Percentiles rank a stretch among this genome's conserved stretches.
Conservation (phyloP, 805 yeast genomes). For the Pichia exigua region DNA sequence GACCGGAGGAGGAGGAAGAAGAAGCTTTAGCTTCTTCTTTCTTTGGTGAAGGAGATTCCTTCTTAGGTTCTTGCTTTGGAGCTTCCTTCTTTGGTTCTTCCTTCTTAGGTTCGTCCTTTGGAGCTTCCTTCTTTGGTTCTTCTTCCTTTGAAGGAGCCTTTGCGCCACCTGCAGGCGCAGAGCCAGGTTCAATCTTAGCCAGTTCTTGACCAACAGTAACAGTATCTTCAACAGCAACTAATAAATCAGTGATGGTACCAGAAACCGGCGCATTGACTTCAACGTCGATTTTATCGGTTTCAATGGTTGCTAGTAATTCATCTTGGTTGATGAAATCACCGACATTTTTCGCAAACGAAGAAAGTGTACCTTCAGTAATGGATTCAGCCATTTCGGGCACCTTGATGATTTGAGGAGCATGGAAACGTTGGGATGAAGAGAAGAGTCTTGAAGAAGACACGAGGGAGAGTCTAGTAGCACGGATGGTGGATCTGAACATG, state of each 20-base stretch:
- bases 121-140: conserved; percentile 18
- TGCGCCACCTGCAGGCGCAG: conserved; percentile 55
- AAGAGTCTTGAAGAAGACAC: neutral
- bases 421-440: neutral
- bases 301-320: conserved; percentile 92
- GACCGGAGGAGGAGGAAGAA: conserved; percentile 15
- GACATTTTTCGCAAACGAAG: conserved; percentile 56
- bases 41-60: conserved; percentile 1
- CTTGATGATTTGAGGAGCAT: conserved; percentile 42
- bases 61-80: neutral
- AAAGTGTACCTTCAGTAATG: conserved; percentile 90
- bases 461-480: neutral
- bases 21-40: conserved; percentile 9
- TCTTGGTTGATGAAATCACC: conserved; percentile 86
- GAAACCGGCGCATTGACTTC: conserved; percentile 92
- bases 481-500: neutral
- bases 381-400: conserved; percentile 99
- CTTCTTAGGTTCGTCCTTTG: conserved; percentile 17
- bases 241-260: conserved; percentile 80
- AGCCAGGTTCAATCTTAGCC: conserved; percentile 76
- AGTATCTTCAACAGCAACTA: conserved; percentile 81
- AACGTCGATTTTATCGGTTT: conserved; percentile 96
- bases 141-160: conserved; percentile 6
- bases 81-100: conserved; percentile 18
- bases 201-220: conserved; percentile 94